phyloP scores from a whole-genome alignment of 78 protist species.

The Dictyostelium purpureum region DNA sequence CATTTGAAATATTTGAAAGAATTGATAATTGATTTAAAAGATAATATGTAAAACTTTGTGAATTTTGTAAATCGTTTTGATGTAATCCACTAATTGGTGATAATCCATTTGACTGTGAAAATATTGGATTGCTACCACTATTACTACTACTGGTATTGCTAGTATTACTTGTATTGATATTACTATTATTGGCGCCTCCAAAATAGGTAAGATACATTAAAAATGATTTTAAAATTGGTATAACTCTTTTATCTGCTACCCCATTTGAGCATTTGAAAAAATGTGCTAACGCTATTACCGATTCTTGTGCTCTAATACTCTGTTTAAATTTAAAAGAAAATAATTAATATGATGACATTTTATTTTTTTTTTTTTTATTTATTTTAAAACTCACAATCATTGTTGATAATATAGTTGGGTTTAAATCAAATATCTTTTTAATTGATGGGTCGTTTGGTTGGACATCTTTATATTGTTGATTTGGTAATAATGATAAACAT shows the following conservation, averaged over 20 bases:
- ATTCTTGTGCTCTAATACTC: slow-evolving; percentile 78
- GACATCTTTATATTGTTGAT: slow-evolving; percentile 6
- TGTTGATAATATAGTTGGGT: slow-evolving; percentile 58
- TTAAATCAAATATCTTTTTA: background rate
- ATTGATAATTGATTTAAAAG: slow-evolving; percentile 31
- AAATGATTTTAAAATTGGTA: slow-evolving; percentile 41
- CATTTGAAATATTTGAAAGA: slow-evolving; percentile 17
- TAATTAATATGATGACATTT: background rate
- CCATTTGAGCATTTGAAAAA: slow-evolving; percentile 60
- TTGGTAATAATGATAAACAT: slow-evolving; percentile 45
- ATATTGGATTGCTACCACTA: background rate
- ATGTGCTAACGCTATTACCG: slow-evolving; percentile 72
- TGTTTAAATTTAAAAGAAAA: background rate
- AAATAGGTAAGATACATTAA: slow-evolving; percentile 38
- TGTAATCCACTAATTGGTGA: background rate
- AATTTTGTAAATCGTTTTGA: slow-evolving; percentile 36
- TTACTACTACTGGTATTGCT: background rate
- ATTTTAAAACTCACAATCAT: slow-evolving; percentile 37
- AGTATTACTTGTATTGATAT: background rate
- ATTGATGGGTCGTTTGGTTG: slow-evolving; percentile 3
- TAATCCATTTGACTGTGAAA: slow-evolving; percentile 17
- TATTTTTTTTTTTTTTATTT: background rate
- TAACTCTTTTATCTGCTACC: background rate
- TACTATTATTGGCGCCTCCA: background rate
- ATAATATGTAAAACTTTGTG: slow-evolving; percentile 55